Percentiles rank a stretch among this genome's conserved stretches.
phyloP scores from a whole-genome alignment of 202 grass and related monocot genomes.

The Panicum hallii region DNA sequence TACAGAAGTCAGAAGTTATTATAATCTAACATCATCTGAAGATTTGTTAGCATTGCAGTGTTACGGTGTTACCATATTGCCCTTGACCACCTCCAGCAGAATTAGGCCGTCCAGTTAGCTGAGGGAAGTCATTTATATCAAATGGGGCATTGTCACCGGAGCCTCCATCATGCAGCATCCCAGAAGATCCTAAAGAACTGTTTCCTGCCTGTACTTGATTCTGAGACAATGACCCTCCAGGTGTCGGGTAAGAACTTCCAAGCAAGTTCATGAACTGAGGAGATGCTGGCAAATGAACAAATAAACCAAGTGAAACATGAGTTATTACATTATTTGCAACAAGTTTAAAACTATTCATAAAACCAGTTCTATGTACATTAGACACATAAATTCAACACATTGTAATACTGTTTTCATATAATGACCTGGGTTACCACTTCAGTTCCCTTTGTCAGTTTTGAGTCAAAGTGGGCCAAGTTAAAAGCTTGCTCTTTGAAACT shows the following conservation, averaged over 20 bases:
- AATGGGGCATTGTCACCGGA: constrained; percentile 79
- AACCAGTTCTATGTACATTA: constrained; percentile 26
- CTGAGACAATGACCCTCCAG: constrained; percentile 71
- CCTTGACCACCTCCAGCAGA: constrained; percentile 79
- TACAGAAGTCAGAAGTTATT: constrained; percentile 34
- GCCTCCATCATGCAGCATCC: constrained; percentile 84
- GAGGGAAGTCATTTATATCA: constrained; percentile 97
- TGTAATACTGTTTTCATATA: constrained; percentile 8
- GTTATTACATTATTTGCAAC: constrained; percentile 30
- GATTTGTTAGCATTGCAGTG: constrained; percentile 41
- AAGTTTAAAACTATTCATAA: constrained; percentile 13
- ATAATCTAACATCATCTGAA: constrained; percentile 27
- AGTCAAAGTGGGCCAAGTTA: constrained; percentile 4
- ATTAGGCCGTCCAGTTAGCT: constrained; percentile 84
- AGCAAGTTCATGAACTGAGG: constrained; percentile 87
- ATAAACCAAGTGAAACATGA: constrained; percentile 14
- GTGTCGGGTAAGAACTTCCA: constrained; percentile 75
- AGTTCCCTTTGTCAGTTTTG: constrained; percentile 15
- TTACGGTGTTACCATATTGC: constrained; percentile 90
- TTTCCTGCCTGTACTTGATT: constrained; percentile 79
- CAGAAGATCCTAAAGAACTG: constrained; percentile 71
- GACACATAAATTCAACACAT: constrained; percentile 11
- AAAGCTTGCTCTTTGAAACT: constrained; percentile 24
- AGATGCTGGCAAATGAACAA: constrained; percentile 50
- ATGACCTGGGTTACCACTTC: not conserved